Evolutionary conservation across 352 stramenopile species (phyloP), one percentile per base, ranked within the genome.

Genomic region (Pythium vanterpoolii): DNA sequence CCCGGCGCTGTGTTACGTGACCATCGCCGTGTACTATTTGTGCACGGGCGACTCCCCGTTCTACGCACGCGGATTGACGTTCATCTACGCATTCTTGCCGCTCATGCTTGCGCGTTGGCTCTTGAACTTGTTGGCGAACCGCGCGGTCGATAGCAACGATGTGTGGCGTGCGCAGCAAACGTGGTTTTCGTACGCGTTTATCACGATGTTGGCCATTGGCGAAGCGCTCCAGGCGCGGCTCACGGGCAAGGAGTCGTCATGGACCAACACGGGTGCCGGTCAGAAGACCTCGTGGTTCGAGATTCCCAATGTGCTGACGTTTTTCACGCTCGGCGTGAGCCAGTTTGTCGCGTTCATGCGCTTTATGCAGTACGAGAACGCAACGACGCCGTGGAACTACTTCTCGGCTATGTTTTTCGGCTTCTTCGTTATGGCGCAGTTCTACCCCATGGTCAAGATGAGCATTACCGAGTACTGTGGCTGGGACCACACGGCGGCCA

Each of bases 381-480:
- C 86, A 0, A 94, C 84, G 44, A 90, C 79, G 49, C 84, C 86
- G 59, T 94, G 84, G 86, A 93, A 94, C 66, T 94, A 93, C 78
- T 82, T 94, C 13, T 94, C 86, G 27, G 74, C 86, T 18, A 87
- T 89, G 73, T 95, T 95, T 66, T 94, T 95, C 52, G 86, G 86
- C 49, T 87, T 90, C 58, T 95, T 87, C 70, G 80, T 93, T 54
- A 90, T 91, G 83, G 77, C 69, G 56, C 77, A 95, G 62, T 89
- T 89, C 56, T 93, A 91, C 74, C 86, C 86, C 50, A 95, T 95
- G 86, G 86, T 95, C 57, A 93, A 93, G 76, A 95, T 95, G 86
- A 95, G 86, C 74, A 87, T 95, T 66, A 88, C 80, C 23, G 81
- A 91, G 73, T 95, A 95, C 77, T 92, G 79, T 76, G 86, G 86